A percentile compares a stretch with the other conserved stretches of the same genome.
phyloP scores from a whole-genome alignment of 2,329 filamentous ascomycete genomes.

The Chrysoporthe cubensis region DNA sequence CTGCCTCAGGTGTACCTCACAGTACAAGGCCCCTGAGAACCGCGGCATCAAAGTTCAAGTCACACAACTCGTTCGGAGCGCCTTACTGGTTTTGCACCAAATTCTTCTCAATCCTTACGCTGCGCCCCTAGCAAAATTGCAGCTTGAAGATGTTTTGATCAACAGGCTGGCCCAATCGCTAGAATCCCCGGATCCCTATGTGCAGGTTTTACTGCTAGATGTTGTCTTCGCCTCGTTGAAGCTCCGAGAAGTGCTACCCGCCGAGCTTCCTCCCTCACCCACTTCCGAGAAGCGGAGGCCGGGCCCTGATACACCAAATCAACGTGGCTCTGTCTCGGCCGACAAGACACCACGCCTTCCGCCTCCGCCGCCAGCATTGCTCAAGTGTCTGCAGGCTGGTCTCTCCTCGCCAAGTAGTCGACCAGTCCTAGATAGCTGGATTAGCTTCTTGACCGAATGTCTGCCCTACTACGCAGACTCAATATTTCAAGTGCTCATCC shows the following conservation, averaged over 20 bases:
- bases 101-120: conserved; percentile 69
- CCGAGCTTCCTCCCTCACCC: conserved; percentile 49
- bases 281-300: conserved; percentile 51
- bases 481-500: conserved; percentile 89
- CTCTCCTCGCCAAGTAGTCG: conserved; percentile 76
- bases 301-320: conserved; percentile 46
- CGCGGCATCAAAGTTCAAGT: conserved; percentile 52
- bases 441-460: conserved; percentile 80
- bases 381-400: conserved; percentile 82
- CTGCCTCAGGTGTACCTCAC: conserved; percentile 65
- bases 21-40: conserved; percentile 42
- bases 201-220: conserved; percentile 79
- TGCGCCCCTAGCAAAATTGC: conserved; percentile 60
- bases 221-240: conserved; percentile 76
- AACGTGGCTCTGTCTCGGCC: conserved; percentile 44
- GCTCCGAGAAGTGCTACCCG: conserved; percentile 54
- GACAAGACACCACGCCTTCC: conserved; percentile 36
- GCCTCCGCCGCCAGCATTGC: conserved; percentile 70
- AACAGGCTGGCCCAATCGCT: conserved; percentile 67
- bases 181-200: conserved; percentile 64
- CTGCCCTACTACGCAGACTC: conserved; percentile 81
- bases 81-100: conserved; percentile 71
- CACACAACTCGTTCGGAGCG: conserved; percentile 71
- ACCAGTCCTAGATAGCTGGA: conserved; percentile 87
- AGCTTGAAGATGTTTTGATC: conserved; percentile 73